These are phyloP conservation scores for Annulohypoxylon stygium DNA, from an alignment of 495 filamentous ascomycete genomes.

Conservation along the genomic window DNA sequence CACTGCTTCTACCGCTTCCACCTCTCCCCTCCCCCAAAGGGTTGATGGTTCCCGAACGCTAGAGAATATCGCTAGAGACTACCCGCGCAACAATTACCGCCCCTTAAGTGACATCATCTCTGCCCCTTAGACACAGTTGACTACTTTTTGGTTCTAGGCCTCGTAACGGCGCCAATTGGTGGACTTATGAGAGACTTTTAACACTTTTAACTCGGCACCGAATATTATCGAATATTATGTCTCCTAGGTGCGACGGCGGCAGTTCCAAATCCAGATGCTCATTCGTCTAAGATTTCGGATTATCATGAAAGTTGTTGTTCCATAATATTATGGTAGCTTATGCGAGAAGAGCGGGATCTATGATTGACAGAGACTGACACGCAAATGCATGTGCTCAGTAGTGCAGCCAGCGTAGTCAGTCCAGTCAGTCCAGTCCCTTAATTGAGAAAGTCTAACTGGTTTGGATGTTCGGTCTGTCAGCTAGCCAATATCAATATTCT, in stretches of 20 bases:
- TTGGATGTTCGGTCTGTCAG: conserved; percentile 41
- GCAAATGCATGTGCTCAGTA: background rate
- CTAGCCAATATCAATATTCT: conserved; percentile 38
- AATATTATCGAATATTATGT: conserved; percentile 11
- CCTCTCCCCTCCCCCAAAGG: background rate
- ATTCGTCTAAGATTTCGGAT: conserved; percentile 20
- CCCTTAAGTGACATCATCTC: conserved; percentile 39
- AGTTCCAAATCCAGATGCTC: conserved; percentile 29
- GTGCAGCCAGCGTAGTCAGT: background rate
- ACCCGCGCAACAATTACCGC: conserved; percentile 15
- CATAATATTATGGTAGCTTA: background rate
- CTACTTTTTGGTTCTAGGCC: conserved; percentile 33
- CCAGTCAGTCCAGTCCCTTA: conserved; percentile 14
- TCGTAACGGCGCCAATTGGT: conserved; percentile 30
- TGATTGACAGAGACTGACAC: conserved; percentile 11
- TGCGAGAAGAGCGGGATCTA: conserved; percentile 30
- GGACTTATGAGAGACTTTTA: conserved; percentile 22
- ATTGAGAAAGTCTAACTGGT: conserved; percentile 31
- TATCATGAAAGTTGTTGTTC: conserved; percentile 19
- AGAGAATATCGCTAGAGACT: conserved; percentile 11
- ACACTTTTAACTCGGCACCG: conserved; percentile 18
- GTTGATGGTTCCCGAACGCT: conserved; percentile 27
- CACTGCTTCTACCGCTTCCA: background rate
- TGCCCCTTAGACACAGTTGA: conserved; percentile 19
- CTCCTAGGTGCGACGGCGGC: conserved; percentile 37